Percentiles rank a stretch among this genome's conserved stretches.
phyloP scores from a whole-genome alignment of 2,329 filamentous ascomycete species.

The Arthrinium phaeospermum region DNA sequence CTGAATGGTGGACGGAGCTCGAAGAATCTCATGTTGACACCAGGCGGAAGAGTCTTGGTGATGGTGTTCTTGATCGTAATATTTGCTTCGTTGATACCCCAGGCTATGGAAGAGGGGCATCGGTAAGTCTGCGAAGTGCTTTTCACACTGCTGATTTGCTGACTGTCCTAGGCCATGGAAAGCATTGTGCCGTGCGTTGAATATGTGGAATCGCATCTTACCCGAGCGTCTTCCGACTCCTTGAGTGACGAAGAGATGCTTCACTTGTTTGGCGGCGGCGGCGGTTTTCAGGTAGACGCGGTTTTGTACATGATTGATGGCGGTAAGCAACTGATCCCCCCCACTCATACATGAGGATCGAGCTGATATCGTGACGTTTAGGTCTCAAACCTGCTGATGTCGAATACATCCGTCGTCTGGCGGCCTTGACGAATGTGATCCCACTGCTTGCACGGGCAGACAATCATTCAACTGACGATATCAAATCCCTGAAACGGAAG shows the following conservation, averaged over 20 bases:
- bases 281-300: slow-evolving; percentile 82
- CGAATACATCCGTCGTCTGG: slow-evolving; percentile 72
- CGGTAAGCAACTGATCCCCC: slow-evolving; percentile 55
- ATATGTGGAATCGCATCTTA: slow-evolving; percentile 75
- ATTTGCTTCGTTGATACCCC: slow-evolving; percentile 91
- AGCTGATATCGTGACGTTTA: slow-evolving; percentile 40
- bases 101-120: slow-evolving; percentile 61
- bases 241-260: slow-evolving; percentile 77
- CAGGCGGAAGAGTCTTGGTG: slow-evolving; percentile 73
- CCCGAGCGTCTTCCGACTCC: slow-evolving; percentile 66
- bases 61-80: slow-evolving; percentile 85
- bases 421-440: slow-evolving; percentile 80
- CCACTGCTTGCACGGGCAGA: slow-evolving; percentile 83
- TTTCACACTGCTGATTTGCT: slow-evolving; percentile 21
- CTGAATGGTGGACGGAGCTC: slow-evolving; percentile 85
- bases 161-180: slow-evolving; percentile 48
- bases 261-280: slow-evolving; percentile 78
- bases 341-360: neutral
- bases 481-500: slow-evolving; percentile 63
- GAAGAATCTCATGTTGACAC: slow-evolving; percentile 66
- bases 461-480: slow-evolving; percentile 62
- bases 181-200: slow-evolving; percentile 65
- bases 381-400: slow-evolving; percentile 69
- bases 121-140: slow-evolving; percentile 41
- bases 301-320: slow-evolving; percentile 82